These are phyloP conservation scores for Parmales sp. DNA, from an alignment of 108 stramenopile species.

Conservation along the genomic window DNA sequence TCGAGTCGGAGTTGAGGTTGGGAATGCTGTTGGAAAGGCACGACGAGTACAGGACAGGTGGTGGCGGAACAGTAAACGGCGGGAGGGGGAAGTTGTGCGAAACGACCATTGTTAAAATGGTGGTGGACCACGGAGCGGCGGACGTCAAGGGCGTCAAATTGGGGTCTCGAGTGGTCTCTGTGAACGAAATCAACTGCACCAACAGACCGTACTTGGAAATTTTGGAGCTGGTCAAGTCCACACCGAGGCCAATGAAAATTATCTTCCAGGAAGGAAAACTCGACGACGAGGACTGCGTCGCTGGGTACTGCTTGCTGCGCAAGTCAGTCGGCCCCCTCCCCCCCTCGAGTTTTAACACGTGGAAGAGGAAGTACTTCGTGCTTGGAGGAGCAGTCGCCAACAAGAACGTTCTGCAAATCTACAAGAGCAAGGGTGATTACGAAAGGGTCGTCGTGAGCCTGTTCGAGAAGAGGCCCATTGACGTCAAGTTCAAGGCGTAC, in stretches of 20 bases:
- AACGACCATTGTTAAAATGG: slow-evolving; percentile 22
- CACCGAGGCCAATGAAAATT: slow-evolving; percentile 23
- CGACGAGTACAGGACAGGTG: slow-evolving; percentile 24
- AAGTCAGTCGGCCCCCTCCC: slow-evolving; percentile 22
- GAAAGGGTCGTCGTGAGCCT: slow-evolving; percentile 27
- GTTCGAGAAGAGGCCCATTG: slow-evolving; percentile 21
- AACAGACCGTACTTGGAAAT: slow-evolving; percentile 13
- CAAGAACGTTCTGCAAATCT: slow-evolving; percentile 28
- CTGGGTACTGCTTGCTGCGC: slow-evolving; percentile 23
- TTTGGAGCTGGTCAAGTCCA: slow-evolving; percentile 23
- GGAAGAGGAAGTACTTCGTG: slow-evolving; percentile 30
- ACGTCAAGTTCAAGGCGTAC: slow-evolving; percentile 25
- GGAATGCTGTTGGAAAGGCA: slow-evolving; percentile 35
- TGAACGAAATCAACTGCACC: slow-evolving; percentile 15
- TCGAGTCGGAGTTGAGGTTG: slow-evolving; percentile 25
- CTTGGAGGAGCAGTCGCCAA: slow-evolving; percentile 30
- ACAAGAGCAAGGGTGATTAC: slow-evolving; percentile 28
- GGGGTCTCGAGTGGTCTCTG: slow-evolving; percentile 23
- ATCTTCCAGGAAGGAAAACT: slow-evolving; percentile 23
- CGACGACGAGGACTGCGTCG: slow-evolving; percentile 20
- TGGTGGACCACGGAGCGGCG: slow-evolving; percentile 27
- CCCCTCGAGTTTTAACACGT: slow-evolving; percentile 17
- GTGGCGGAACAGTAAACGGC: no score
- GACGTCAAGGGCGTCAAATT: slow-evolving; percentile 27
- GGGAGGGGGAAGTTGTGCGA: slow-evolving; percentile 18